Base-by-base conservation (phyloP, 2,329 filamentous ascomycete species). In the Aspergillus tamarii region DNA sequence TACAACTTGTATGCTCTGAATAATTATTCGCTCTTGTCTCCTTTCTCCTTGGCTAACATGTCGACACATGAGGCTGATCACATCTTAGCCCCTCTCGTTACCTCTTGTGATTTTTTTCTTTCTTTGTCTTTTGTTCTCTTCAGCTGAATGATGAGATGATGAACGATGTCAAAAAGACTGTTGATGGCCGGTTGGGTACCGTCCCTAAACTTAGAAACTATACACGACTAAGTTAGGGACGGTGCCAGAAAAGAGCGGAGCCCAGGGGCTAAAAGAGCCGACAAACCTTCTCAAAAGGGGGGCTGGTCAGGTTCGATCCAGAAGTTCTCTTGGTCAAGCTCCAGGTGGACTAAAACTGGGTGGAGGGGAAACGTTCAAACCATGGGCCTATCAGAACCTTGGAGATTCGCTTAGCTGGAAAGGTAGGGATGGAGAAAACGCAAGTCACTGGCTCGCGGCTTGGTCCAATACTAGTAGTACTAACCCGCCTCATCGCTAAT, bases 211-310 rank as follows among this genome's bases (percentile, higher is more conserved):
- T 57, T 41, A 57, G 34, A n/a, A 57, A 28, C 19, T 28, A 28
- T 41, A n/a, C 56, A 28, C 23, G 12, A 32, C 23, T 36, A 48
- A 60, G 48, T 45, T 48, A 54, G 46, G 58, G 58, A 60, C 48
- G 36, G 23, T 39, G 48, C 23, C 48, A 39, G 26, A 45, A 34
- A 41, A 41, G 45, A 34, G 58, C 58, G 58, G 58, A 60, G 39
- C 48, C 58, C 54, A 48, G 58, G 58, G 58, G 58, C 32, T 50
- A n/a, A 46, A 43, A 46, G 57, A 41, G 57, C 34, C 30, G 45
- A 36, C 12, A 59, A 59, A 53, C 21, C 30, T 59, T 59, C 57
- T 39, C 46, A 50, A 53, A 59, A 53, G 46, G 57, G 57, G 39
- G 39, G 57, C 41, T 59, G 57, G 30, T 52, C n/a, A 39, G 48